phyloP scores from a whole-genome alignment of 2,329 filamentous ascomycete genomes.

The Xylaria sp. region DNA sequence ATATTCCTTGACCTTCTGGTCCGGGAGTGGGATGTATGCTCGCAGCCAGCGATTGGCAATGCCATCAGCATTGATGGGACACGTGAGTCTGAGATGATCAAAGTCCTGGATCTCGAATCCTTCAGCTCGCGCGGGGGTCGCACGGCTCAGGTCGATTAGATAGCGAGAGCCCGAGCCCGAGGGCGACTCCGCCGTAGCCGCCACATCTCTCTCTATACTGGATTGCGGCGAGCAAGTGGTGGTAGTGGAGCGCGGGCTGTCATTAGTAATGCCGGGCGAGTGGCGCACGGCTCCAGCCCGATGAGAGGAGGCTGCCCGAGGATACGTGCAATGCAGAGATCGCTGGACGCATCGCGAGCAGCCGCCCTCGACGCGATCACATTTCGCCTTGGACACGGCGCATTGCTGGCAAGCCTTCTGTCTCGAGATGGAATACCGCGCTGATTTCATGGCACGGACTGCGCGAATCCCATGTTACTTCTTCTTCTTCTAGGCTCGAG shows the following conservation, averaged over 20 bases:
- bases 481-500: neutral
- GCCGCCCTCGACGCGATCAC: slow-evolving; percentile 50
- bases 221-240: neutral
- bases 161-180: neutral
- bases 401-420: slow-evolving; percentile 56
- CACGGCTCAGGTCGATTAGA: slow-evolving; percentile 10
- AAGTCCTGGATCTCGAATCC: slow-evolving; percentile 49
- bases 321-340: slow-evolving; percentile 49
- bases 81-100: slow-evolving; percentile 52
- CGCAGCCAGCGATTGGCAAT: slow-evolving; percentile 63
- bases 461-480: slow-evolving; percentile 3
- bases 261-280: neutral
- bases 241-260: neutral
- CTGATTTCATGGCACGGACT: slow-evolving; percentile 30
- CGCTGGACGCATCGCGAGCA: slow-evolving; percentile 52
- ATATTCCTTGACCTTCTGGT: slow-evolving; percentile 57
- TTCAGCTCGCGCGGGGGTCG: neutral
- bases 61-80: slow-evolving; percentile 59
- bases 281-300: slow-evolving; percentile 15
- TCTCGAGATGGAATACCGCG: slow-evolving; percentile 52
- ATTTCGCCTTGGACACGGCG: slow-evolving; percentile 54
- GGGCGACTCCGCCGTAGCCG: slow-evolving; percentile 13
- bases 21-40: slow-evolving; percentile 57
- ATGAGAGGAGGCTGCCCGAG: slow-evolving; percentile 21
- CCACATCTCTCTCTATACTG: slow-evolving; percentile 8